Evolutionary conservation across 306 rosid genomes (phyloP).

Genomic region (Biancaea sappan): DNA sequence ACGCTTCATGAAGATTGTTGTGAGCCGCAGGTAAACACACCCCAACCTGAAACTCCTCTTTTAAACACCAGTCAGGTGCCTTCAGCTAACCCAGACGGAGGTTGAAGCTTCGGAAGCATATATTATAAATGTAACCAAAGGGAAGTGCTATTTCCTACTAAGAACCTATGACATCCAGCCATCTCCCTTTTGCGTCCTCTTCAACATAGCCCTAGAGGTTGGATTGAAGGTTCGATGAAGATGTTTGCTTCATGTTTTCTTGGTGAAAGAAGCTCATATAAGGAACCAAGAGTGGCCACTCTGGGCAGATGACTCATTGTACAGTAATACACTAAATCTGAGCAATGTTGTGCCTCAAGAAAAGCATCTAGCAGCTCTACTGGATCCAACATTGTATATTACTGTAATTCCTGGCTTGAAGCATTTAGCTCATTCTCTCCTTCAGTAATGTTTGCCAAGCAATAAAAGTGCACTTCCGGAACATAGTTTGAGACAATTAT

Average conservation of each 20-base stretch:
- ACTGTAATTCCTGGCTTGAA: slow-evolving; percentile 32
- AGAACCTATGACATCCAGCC: slow-evolving; percentile 57
- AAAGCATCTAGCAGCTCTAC: slow-evolving; percentile 30
- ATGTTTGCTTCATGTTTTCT: slow-evolving; percentile 31
- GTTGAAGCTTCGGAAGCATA: slow-evolving; percentile 41
- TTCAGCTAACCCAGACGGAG: slow-evolving; percentile 49
- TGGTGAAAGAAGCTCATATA: slow-evolving; percentile 28
- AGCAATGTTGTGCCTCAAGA: slow-evolving; percentile 35
- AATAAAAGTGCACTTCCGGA: slow-evolving; percentile 29
- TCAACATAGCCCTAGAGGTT: slow-evolving; percentile 39
- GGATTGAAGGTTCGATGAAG: slow-evolving; percentile 59
- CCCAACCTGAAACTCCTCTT: slow-evolving; percentile 47
- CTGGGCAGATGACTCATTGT: slow-evolving; percentile 43
- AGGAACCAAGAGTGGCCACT: background rate
- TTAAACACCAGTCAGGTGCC: slow-evolving; percentile 51
- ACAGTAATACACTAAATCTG: slow-evolving; percentile 51
- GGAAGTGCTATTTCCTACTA: slow-evolving; percentile 25
- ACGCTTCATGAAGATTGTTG: slow-evolving; percentile 59
- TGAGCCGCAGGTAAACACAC: slow-evolving; percentile 41
- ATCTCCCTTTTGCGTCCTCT: slow-evolving; percentile 26
- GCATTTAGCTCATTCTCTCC: slow-evolving; percentile 23
- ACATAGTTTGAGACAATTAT: background rate
- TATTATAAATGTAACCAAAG: slow-evolving; percentile 32
- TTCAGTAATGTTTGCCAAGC: slow-evolving; percentile 29
- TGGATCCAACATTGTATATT: slow-evolving; percentile 50